These are phyloP conservation scores for Fraxinus ornus DNA, from an alignment of 305 asterid genomes.

Conservation along the genomic window DNA sequence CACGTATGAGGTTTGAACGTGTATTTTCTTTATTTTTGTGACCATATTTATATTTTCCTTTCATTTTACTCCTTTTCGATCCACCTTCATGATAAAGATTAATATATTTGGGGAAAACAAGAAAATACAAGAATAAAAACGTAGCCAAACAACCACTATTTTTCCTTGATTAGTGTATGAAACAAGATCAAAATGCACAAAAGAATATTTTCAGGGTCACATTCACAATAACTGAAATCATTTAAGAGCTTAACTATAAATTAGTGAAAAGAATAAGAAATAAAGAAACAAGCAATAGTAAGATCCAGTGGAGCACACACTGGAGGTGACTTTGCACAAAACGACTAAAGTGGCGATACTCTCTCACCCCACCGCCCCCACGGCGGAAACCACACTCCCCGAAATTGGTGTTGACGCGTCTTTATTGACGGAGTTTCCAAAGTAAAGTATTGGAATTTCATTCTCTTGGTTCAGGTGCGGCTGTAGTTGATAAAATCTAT, in stretches of 20 bases:
- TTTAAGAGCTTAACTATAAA: background rate
- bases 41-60: background rate
- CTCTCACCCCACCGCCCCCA: background rate
- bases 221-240: background rate
- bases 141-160: background rate
- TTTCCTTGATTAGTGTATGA: background rate
- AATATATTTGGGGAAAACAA: background rate
- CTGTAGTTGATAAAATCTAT: background rate
- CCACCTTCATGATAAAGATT: background rate
- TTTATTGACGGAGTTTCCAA: constrained; percentile 18
- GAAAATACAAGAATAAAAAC: background rate
- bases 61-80: background rate
- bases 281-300: background rate
- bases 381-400: background rate
- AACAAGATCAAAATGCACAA: background rate
- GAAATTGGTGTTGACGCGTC: background rate
- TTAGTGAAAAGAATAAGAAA: background rate
- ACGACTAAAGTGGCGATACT: constrained; percentile 20
- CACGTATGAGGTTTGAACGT: background rate
- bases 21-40: background rate
- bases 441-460: background rate
- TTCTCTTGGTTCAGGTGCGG: background rate
- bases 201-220: background rate
- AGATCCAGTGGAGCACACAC: background rate
- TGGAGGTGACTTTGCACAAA: background rate